phyloP scores from a whole-genome alignment of 306 rosid genomes.

The Sindora glabra region DNA sequence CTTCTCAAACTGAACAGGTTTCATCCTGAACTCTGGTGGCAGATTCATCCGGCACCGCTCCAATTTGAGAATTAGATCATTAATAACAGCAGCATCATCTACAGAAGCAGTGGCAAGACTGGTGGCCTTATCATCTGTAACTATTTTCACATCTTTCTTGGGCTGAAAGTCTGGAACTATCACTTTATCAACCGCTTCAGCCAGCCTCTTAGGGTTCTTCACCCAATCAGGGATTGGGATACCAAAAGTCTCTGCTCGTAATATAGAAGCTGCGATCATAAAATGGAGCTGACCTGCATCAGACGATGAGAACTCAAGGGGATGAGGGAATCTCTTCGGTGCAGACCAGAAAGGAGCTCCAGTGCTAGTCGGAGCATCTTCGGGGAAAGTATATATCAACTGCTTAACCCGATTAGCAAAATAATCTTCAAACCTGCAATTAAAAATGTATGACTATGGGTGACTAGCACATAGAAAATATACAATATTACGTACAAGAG shows the following conservation, averaged over 20 bases:
- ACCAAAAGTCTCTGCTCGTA: slow-evolving; percentile 89
- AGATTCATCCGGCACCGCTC: slow-evolving; percentile 50
- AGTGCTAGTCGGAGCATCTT: slow-evolving; percentile 88
- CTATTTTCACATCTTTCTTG: slow-evolving; percentile 69
- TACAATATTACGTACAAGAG: background rate
- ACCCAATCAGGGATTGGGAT: slow-evolving; percentile 83
- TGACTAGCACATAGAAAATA: background rate
- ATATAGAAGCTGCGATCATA: slow-evolving; percentile 69
- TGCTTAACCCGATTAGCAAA: slow-evolving; percentile 83
- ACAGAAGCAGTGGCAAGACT: slow-evolving; percentile 61
- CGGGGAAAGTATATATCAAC: slow-evolving; percentile 85
- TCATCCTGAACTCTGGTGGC: slow-evolving; percentile 74
- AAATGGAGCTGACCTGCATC: slow-evolving; percentile 72
- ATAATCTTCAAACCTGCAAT: slow-evolving; percentile 89
- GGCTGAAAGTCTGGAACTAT: slow-evolving; percentile 86
- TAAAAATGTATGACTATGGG: background rate
- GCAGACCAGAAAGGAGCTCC: slow-evolving; percentile 99
- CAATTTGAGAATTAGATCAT: slow-evolving; percentile 55
- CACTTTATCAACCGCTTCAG: slow-evolving; percentile 66
- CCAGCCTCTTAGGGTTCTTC: slow-evolving; percentile 56
- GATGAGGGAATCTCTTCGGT: slow-evolving; percentile 88
- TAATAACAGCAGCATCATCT: slow-evolving; percentile 80
- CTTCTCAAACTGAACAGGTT: slow-evolving; percentile 94
- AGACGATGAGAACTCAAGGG: slow-evolving; percentile 67
- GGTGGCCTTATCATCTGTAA: slow-evolving; percentile 88